Conservation (phyloP, 345 rosid species). For the Eutrema heterophyllum region DNA sequence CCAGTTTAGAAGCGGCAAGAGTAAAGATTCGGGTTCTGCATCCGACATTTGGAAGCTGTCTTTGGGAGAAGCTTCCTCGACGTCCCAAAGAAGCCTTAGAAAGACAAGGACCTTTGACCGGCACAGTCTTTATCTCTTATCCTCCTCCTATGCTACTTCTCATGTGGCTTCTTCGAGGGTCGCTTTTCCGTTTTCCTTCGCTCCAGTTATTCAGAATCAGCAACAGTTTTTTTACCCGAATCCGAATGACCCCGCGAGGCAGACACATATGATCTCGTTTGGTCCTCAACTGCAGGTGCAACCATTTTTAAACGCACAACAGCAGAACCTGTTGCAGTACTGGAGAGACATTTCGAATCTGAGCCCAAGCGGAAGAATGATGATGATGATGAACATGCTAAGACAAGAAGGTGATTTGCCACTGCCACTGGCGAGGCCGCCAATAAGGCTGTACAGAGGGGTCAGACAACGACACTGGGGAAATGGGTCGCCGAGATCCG, state of each 20-base stretch:
- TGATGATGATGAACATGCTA: slow-evolving; percentile 66
- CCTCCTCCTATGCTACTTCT: slow-evolving; percentile 21
- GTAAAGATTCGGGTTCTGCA: slow-evolving; percentile 26
- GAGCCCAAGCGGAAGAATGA: slow-evolving; percentile 63
- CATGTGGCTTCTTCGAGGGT: slow-evolving; percentile 37
- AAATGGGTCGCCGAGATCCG: too few species aligned
- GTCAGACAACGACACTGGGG: too few species aligned
- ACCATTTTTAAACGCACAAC: slow-evolving; percentile 27
- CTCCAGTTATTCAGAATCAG: slow-evolving; percentile 49
- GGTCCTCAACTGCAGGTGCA: slow-evolving; percentile 44
- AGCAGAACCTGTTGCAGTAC: slow-evolving; percentile 41
- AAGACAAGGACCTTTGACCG: slow-evolving; percentile 63
- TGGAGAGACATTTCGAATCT: slow-evolving; percentile 59
- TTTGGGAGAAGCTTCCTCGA: slow-evolving; percentile 57
- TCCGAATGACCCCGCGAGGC: slow-evolving; percentile 29
- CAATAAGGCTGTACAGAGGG: too few species aligned
- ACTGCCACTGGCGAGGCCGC: too few species aligned
- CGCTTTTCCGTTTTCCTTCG: slow-evolving; percentile 49
- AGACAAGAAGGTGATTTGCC: slow-evolving; percentile 61
- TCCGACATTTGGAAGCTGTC: slow-evolving; percentile 48
- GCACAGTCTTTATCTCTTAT: slow-evolving; percentile 27
- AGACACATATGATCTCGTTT: slow-evolving; percentile 73
- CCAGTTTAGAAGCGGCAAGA: slow-evolving; percentile 26
- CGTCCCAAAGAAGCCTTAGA: slow-evolving; percentile 50
- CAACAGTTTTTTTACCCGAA: slow-evolving; percentile 34